Evolutionary conservation across 768 basidiomycete genomes (phyloP), one percentile per base, ranked within the genome.

Genomic region (Mycena olivaceomarginata): DNA sequence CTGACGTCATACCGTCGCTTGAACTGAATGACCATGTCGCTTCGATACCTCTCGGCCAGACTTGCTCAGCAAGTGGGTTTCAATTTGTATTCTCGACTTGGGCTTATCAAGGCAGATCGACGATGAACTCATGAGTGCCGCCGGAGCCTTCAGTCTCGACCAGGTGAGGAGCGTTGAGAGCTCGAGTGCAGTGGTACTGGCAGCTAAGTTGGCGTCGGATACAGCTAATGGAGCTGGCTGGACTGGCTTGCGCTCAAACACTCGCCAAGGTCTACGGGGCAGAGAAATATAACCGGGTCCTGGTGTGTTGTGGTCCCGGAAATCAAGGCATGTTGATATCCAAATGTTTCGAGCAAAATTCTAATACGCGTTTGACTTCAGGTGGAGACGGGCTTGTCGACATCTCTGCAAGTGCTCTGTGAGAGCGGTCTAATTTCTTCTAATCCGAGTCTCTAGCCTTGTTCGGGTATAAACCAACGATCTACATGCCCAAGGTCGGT

Each of bases 231-330:
- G 31, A 31, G 31, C 31, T 31, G 31, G 31, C 31, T 31, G 31
- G 31, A 31, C 4, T 31, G 31, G 31, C 31, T 31, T 31, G 31
- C 31, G 31, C 31, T 31, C 31, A 98, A 83, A 91, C 95, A 0
- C 86, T 99, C 4, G 93, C 95, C 7, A 93, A 89, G n/a, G 92
- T 93, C 0, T 99, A 96, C 83, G 88, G 87, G 56, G 92, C 90
- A 40, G 91, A 93, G 4, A 90, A 88, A 60, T 93, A 96, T 83
- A 90, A 90, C 48, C 91, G 93, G 13, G 96, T 99, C 9, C 88
- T 99, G n/a, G 96, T 99, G 13, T 97, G 96, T 81, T 99, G 98
- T 83, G 98, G 98, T 20, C 97, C 98, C 9, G 98, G 98, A 53
- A 99, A 99, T 82, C 98, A 99, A 88, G 97, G 92, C 85, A 73